Percentiles rank a stretch among this genome's conserved stretches.
Conservation (phyloP, 2,329 filamentous ascomycete species). For the Zymoseptoria crescenta region DNA sequence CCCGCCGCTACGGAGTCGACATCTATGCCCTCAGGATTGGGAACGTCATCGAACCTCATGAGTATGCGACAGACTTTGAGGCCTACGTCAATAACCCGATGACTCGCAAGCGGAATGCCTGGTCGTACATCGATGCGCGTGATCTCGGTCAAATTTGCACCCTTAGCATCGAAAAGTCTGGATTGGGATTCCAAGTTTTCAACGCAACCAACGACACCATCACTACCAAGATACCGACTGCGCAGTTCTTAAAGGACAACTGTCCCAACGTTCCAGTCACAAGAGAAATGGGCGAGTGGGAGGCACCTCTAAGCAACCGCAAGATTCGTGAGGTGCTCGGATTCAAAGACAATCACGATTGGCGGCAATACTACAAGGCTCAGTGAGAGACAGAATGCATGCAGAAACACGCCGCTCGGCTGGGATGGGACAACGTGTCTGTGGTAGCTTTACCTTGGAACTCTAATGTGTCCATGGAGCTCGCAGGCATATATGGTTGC, state of each 20-base stretch:
- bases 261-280: slow-evolving; percentile 46
- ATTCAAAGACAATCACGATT: slow-evolving; percentile 52
- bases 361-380: slow-evolving; percentile 43
- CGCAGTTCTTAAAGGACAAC: slow-evolving; percentile 44
- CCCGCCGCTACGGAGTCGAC: slow-evolving; percentile 48
- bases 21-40: slow-evolving; percentile 56
- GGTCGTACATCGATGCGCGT: slow-evolving; percentile 56
- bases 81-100: slow-evolving; percentile 44
- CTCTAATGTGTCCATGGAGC: not conserved
- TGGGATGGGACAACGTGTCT: not conserved
- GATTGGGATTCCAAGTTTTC: slow-evolving; percentile 55
- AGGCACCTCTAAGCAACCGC: slow-evolving; percentile 53
- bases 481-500: not conserved
- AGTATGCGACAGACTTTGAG: slow-evolving; percentile 49
- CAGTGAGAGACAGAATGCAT: not conserved
- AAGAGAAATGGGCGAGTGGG: slow-evolving; percentile 49
- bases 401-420: not conserved
- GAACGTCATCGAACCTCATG: slow-evolving; percentile 54
- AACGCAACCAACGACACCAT: slow-evolving; percentile 58
- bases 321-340: slow-evolving; percentile 54
- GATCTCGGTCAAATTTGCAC: slow-evolving; percentile 57
- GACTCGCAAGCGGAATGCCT: slow-evolving; percentile 50
- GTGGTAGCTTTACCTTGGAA: not conserved
- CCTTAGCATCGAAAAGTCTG: slow-evolving; percentile 44
- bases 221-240: slow-evolving; percentile 46